Evolutionary conservation across 2,329 filamentous ascomycete species (phyloP), one percentile per base, ranked within the genome.

Genomic region (Metarhizium sp.): DNA sequence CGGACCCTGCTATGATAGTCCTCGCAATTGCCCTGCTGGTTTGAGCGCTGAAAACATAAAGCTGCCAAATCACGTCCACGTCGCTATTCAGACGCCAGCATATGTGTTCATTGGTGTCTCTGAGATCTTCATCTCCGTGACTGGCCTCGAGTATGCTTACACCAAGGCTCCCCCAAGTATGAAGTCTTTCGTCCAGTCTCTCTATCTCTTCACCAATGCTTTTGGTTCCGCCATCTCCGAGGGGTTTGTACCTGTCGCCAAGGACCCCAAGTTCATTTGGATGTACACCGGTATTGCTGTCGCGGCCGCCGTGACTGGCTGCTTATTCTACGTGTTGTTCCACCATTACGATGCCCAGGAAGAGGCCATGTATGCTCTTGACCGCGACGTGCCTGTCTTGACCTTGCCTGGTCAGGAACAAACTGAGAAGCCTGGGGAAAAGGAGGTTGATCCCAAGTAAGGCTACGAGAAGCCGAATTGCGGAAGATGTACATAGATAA

Each of bases 81-180:
- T 84, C 43, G 78, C 78, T 64, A 68, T 85, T 42, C 74, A 76
- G 61, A 66, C 71, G 0, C 73, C 83, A 13, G 82, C 79, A 34
- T 79, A 82, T 20, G 66, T 85, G 50, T 73, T 84, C 50, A 79
- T 83, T 32, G 81, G 77, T 20, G 68, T 81, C 14, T 75, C 79
- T 0, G 81, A 86, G 66, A 83, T 85, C 56, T 80, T 85, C 63
- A 80, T 81, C 50, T 85, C 81, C 11, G 82, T 89, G 58, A 87
- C 85, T 1, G 81, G 82, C 58, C 77, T 87, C 11, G 86, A 90
- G 66, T 88, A 89, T 61, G 86, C 85, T 18, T 89, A 84, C 70
- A 87, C 84, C 63, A 88, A 89, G 69, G 86, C 86, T 0, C 86
- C 86, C 2, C 78, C 79, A 46, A 81, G 76, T 66, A 87, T 89